Percentiles rank a stretch among this genome's conserved stretches.
Conservation (phyloP, 768 basidiomycete genomes). For the Mycena indigotica region DNA sequence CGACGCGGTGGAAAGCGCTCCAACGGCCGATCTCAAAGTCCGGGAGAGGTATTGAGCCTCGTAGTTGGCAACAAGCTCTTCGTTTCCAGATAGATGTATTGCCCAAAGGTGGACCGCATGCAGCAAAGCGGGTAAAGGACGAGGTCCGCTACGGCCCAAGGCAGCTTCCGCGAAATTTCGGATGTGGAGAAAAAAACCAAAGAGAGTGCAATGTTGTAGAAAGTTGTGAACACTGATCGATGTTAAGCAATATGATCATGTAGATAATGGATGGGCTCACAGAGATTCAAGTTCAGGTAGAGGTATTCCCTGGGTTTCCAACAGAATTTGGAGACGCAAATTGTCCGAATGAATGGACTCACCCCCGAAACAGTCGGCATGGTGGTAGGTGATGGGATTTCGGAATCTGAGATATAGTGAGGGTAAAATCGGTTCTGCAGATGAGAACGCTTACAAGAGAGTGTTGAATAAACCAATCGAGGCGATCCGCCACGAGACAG, state of each 20-base stretch:
- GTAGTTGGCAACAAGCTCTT: constrained; percentile 9
- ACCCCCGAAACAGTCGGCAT: too few species aligned
- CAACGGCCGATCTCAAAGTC: constrained; percentile 17
- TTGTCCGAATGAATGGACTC: too few species aligned
- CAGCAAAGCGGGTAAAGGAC: constrained; percentile 17
- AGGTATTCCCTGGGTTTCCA: constrained; percentile 1
- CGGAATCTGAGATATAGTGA: neutral
- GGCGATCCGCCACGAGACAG: constrained; percentile 10
- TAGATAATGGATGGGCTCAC: constrained; percentile 1
- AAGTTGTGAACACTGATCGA: constrained; percentile 20
- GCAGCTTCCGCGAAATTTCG: constrained; percentile 34
- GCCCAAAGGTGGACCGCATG: constrained; percentile 24
- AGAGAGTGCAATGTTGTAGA: constrained; percentile 29
- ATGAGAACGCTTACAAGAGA: constrained; percentile 7
- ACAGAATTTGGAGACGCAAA: too few species aligned
- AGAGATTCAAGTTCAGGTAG: constrained; percentile 13
- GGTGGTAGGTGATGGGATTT: neutral
- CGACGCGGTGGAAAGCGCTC: constrained; percentile 26
- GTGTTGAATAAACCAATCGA: constrained; percentile 1
- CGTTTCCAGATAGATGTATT: constrained; percentile 21
- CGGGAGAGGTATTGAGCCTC: constrained; percentile 22
- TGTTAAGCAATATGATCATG: neutral
- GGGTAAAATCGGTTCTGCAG: neutral
- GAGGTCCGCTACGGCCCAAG: constrained; percentile 24
- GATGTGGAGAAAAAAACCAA: constrained; percentile 51